Base-by-base conservation (phyloP, 352 stramenopile species). In the Phytophthora sp. region DNA sequence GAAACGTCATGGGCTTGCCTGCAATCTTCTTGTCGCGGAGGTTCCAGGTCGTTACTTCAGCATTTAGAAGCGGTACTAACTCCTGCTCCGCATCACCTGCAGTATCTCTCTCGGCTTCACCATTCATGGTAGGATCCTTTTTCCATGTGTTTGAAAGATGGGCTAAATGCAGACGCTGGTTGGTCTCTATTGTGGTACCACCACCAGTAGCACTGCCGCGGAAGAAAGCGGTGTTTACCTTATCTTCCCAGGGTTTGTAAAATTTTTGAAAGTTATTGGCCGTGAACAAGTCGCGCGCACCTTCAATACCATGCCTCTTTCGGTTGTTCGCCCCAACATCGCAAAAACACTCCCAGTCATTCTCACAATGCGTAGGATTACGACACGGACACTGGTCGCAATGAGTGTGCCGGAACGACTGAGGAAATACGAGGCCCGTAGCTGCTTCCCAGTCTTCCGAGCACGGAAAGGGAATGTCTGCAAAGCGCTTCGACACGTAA, bases 211-310 rank as follows among this genome's bases (percentile, higher is more conserved):
- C 94, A 23, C 96, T 98, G 30, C 97, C 97, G 58, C 97, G 93
- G 77, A 99, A 99, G 70, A 99, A 99, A 6, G 97, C 97, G 10
- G 96, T 99, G 45, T 96, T 78, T 17, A 98, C 85, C 61, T 99
- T 98, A 34, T 99, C 93, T 56, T 97, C 86, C 97, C 97, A 99
- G 5, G 85, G 83, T 43, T 94, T 88, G 52, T 97, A 88, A 65
- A 99, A 98, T 63, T 99, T 99, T 43, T 88, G 79, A 67, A 99
- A 98, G 71, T 99, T 99, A 20, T 72, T 88, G 63, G 98, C 89
- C 0, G 97, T 99, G 77, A 99, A 99, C 61, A 99, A 76, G 71
- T 99, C 97, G 9, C 83, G 77, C n/a, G 73, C 69, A 17, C 55
- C 54, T 58, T 87, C 70, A 42, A 95, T 80, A 8, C 87, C 87